These are phyloP conservation scores for Benincasa hispida DNA, from an alignment of 306 rosid species.

Conservation along the genomic window DNA sequence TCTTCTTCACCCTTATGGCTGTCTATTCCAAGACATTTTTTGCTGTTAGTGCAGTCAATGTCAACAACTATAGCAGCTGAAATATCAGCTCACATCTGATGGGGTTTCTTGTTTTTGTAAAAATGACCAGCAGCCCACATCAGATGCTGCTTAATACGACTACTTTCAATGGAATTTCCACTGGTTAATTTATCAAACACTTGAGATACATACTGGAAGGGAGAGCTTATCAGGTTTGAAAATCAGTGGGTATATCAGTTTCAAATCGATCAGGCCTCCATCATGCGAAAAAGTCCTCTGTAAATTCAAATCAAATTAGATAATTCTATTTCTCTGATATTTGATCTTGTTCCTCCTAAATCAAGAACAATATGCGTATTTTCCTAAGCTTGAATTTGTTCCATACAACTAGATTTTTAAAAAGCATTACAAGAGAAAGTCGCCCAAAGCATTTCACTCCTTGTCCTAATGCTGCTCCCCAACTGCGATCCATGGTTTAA, in stretches of 20 bases:
- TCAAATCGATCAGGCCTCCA: too few species aligned
- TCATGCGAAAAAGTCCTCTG: too few species aligned
- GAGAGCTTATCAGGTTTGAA: not conserved
- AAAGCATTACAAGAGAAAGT: not conserved
- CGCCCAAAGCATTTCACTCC: too few species aligned
- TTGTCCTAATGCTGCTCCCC: too few species aligned
- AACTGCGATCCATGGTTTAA: too few species aligned
- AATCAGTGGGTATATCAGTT: too few species aligned
- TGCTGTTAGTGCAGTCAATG: conserved; percentile 72
- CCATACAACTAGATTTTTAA: not conserved
- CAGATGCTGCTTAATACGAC: not conserved
- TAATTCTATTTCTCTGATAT: too few species aligned
- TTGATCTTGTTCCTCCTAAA: too few species aligned
- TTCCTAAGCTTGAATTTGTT: not conserved
- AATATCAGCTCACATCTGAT: not conserved
- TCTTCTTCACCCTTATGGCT: too few species aligned
- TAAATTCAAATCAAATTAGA: too few species aligned
- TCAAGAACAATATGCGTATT: too few species aligned
- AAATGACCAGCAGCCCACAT: not conserved
- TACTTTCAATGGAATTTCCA: not conserved
- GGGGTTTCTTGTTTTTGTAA: not conserved
- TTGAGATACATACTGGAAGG: not conserved
- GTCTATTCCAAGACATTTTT: conserved; percentile 54
- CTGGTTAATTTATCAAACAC: not conserved
- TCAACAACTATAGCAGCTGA: conserved; percentile 38